Evolutionary conservation across 2,329 filamentous ascomycete species (phyloP).

Genomic region (Pyrenophora teres): DNA sequence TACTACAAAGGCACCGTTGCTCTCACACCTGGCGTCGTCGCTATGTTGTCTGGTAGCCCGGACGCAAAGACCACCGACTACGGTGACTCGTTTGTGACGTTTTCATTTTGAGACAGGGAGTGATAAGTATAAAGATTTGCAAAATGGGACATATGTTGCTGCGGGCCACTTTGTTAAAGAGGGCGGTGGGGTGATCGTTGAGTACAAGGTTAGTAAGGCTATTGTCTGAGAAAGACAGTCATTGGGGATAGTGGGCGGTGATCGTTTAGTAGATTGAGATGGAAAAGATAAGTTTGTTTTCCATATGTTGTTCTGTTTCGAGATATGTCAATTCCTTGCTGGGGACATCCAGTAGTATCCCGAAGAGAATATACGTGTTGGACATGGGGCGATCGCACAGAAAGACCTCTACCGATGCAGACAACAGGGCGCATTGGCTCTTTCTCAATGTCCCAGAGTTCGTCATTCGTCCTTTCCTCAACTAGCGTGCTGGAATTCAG

Average conservation of each 20-base stretch:
- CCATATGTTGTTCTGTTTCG: no score
- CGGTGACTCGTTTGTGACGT: slow-evolving; percentile 38
- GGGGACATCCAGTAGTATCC: neutral
- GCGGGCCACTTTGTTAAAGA: slow-evolving; percentile 37
- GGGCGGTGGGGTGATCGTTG: slow-evolving; percentile 29
- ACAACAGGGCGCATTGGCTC: neutral
- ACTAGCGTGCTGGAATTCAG: no score
- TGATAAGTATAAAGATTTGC: slow-evolving; percentile 33
- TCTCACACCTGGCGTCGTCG: slow-evolving; percentile 30
- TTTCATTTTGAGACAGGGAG: slow-evolving; percentile 40
- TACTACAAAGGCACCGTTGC: slow-evolving; percentile 40
- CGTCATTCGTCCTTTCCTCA: neutral
- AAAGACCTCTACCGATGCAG: neutral
- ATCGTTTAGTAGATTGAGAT: no score
- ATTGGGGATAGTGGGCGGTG: no score
- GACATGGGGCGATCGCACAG: neutral
- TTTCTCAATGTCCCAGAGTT: neutral
- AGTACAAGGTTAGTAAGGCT: slow-evolving; percentile 40
- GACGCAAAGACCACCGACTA: slow-evolving; percentile 37
- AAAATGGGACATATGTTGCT: slow-evolving; percentile 38
- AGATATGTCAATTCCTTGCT: neutral
- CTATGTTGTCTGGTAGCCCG: slow-evolving; percentile 22
- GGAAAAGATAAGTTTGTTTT: neutral
- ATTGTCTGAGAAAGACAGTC: no score
- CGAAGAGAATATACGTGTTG: neutral